Conservation (phyloP, 768 basidiomycete genomes). For the Pleurotus ostreatus region DNA sequence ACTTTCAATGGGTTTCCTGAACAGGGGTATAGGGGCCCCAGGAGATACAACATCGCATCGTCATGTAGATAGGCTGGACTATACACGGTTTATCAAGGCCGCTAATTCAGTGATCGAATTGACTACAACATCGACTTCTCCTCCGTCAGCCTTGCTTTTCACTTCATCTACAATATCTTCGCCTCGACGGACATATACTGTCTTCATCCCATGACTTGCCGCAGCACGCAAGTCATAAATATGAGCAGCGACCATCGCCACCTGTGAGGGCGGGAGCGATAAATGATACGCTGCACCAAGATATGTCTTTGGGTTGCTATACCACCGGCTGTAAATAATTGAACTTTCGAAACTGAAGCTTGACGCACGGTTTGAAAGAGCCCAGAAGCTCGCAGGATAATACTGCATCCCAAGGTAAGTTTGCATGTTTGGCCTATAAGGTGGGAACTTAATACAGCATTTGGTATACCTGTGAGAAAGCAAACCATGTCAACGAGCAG, state of each 20-base stretch:
- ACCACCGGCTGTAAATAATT: background rate
- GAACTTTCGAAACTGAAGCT: background rate
- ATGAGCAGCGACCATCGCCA: conserved; percentile 68
- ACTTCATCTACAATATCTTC: conserved; percentile 35
- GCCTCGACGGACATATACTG: conserved; percentile 53
- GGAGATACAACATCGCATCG: no score
- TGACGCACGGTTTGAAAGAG: conserved; percentile 61
- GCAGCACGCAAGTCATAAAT: conserved; percentile 53
- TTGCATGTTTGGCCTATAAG: conserved; percentile 57
- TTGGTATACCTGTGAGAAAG: background rate
- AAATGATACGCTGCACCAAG: conserved; percentile 46
- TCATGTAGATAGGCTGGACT: background rate
- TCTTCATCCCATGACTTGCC: conserved; percentile 46
- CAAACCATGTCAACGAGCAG: conserved; percentile 59
- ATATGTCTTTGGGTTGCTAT: conserved; percentile 51
- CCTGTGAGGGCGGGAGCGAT: conserved; percentile 39
- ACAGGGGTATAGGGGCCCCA: no score
- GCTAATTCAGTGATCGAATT: conserved; percentile 50
- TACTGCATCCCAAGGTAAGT: conserved; percentile 61
- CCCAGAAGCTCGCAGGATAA: conserved; percentile 59
- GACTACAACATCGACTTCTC: conserved; percentile 56
- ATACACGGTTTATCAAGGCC: conserved; percentile 11
- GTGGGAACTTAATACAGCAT: background rate
- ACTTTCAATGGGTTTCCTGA: no score
- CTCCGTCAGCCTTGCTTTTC: conserved; percentile 47